Evolutionary conservation across 2,329 filamentous ascomycete genomes (phyloP).

Genomic region (Mollisia scopiformis): DNA sequence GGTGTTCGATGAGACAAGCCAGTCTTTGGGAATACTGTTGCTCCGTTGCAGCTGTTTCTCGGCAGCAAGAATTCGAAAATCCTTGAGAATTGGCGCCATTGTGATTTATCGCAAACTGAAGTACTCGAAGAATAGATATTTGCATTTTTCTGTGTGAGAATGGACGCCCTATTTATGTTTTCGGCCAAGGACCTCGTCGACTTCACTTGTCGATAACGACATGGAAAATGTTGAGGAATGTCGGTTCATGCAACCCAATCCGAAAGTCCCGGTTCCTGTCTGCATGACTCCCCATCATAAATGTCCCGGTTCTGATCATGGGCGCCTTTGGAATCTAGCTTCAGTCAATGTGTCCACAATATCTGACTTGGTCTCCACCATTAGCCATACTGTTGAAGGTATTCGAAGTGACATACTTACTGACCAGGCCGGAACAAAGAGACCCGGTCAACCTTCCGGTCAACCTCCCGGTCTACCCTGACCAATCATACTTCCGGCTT

Average conservation of each 20-base stretch:
- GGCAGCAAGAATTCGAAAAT: constrained; percentile 25
- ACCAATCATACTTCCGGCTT: background rate
- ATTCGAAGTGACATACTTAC: background rate
- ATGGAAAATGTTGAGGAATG: background rate
- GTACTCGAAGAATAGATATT: background rate
- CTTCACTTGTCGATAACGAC: background rate
- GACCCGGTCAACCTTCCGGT: constrained; percentile 25
- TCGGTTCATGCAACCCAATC: background rate
- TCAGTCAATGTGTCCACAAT: background rate
- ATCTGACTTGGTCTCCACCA: background rate
- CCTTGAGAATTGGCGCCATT: constrained; percentile 20
- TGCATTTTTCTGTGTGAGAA: background rate
- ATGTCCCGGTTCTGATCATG: background rate
- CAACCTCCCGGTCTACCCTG: constrained; percentile 18
- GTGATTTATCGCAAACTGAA: background rate
- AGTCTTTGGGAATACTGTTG: constrained; percentile 27
- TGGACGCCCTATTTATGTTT: background rate
- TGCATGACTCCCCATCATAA: background rate
- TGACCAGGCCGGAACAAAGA: background rate
- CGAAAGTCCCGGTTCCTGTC: background rate
- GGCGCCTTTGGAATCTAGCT: background rate
- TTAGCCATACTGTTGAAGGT: background rate
- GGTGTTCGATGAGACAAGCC: constrained; percentile 18
- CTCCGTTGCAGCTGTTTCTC: constrained; percentile 24
- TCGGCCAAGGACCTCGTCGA: background rate